Conservation (phyloP, 352 stramenopile species). For the Pythium oligandrum region DNA sequence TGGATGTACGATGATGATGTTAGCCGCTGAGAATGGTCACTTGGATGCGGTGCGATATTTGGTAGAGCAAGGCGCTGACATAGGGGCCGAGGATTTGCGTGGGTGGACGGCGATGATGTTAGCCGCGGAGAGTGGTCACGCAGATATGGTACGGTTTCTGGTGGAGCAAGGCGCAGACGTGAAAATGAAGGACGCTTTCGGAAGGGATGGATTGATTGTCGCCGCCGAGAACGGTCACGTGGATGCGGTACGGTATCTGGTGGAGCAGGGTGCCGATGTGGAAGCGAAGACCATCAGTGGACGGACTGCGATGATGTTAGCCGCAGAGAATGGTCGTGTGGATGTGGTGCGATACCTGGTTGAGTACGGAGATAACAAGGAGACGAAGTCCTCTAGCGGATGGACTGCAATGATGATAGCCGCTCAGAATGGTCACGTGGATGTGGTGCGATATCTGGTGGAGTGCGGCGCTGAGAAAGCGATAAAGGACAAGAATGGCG, state of each 20-base stretch:
- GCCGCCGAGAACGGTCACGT: slow-evolving; percentile 6
- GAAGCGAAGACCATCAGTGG: slow-evolving; percentile 2
- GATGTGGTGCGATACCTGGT: slow-evolving; percentile 9
- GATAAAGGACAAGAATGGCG: neutral
- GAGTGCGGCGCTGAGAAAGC: neutral
- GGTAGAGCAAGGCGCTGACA: too few species aligned
- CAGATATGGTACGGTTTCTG: too few species aligned
- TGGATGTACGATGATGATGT: too few species aligned
- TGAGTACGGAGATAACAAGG: neutral
- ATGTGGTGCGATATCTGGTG: slow-evolving; percentile 5
- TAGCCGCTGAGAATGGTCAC: too few species aligned
- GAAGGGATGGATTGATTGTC: slow-evolving; percentile 5
- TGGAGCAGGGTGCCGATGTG: slow-evolving; percentile 2
- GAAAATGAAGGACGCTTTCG: neutral
- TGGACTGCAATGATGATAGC: slow-evolving; percentile 3
- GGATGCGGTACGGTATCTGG: slow-evolving; percentile 7
- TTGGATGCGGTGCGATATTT: too few species aligned
- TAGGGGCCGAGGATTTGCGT: too few species aligned
- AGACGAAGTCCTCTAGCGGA: neutral
- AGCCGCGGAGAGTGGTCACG: too few species aligned
- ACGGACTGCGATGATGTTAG: slow-evolving; percentile 2
- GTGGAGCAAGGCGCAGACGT: too few species aligned
- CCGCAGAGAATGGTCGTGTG: neutral
- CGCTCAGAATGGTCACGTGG: neutral
- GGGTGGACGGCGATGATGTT: too few species aligned